A percentile compares a stretch with the other conserved stretches of the same genome.
Conservation (phyloP, 305 asterid genomes). For the Nicotiana rustica region DNA sequence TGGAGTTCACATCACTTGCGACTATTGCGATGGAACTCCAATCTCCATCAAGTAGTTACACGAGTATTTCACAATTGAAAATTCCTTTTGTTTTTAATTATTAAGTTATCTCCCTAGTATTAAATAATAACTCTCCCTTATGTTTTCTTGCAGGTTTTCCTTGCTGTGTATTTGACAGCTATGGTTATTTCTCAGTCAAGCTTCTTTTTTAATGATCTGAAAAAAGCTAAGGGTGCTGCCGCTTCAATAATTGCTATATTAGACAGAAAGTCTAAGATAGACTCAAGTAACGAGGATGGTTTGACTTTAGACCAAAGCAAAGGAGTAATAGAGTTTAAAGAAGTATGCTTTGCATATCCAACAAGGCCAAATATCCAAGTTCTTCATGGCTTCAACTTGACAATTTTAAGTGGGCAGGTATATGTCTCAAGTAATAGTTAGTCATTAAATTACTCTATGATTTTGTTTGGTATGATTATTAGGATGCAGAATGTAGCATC, state of each 20-base stretch:
- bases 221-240: conserved; percentile 66
- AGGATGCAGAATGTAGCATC: too few relatives aligned
- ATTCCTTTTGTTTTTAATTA: not conserved
- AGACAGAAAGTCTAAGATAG: conserved; percentile 62
- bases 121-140: not conserved
- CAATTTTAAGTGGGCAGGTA: conserved; percentile 69
- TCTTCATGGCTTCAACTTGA: conserved; percentile 62
- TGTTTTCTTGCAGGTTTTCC: conserved; percentile 57
- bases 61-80: too few relatives aligned
- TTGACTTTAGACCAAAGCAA: conserved; percentile 47
- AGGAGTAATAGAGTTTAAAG: conserved; percentile 66
- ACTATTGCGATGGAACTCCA: too few relatives aligned
- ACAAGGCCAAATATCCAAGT: conserved; percentile 64
- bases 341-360: conserved; percentile 68
- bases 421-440: not conserved
- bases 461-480: too few relatives aligned
- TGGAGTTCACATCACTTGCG: too few relatives aligned
- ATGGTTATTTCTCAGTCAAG: conserved; percentile 65
- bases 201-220: conserved; percentile 72
- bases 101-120: not conserved
- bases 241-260: conserved; percentile 65
- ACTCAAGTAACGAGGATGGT: conserved; percentile 68
- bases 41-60: too few relatives aligned
- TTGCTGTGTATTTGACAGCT: conserved; percentile 65
- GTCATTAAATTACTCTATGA: not conserved